These are phyloP conservation scores for Nigrospora osmanthi DNA, from an alignment of 2,329 filamentous ascomycete species.

Conservation along the genomic window DNA sequence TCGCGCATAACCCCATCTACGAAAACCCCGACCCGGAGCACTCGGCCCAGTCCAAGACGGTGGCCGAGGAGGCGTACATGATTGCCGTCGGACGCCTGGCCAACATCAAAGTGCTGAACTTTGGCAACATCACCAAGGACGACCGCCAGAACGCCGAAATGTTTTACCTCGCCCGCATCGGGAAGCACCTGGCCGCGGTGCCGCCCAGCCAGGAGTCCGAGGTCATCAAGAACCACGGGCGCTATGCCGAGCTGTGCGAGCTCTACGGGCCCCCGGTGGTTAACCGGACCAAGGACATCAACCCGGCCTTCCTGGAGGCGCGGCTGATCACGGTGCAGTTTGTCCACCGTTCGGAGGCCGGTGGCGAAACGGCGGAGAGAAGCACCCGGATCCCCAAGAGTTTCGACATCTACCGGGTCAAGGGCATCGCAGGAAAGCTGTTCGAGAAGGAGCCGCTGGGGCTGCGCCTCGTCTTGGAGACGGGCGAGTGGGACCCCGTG, in stretches of 20 bases:
- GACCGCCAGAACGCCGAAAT: slow-evolving; percentile 85
- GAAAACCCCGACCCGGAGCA: slow-evolving; percentile 35
- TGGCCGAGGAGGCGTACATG: slow-evolving; percentile 80
- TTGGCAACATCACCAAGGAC: slow-evolving; percentile 58
- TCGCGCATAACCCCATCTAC: slow-evolving; percentile 83
- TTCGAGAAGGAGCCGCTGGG: slow-evolving; percentile 58
- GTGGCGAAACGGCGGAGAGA: slow-evolving; percentile 15
- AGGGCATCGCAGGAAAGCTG: slow-evolving; percentile 67
- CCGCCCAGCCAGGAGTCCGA: slow-evolving; percentile 41
- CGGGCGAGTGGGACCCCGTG: slow-evolving; percentile 81
- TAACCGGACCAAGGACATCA: slow-evolving; percentile 46
- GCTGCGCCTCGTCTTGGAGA: slow-evolving; percentile 74
- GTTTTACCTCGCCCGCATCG: slow-evolving; percentile 85
- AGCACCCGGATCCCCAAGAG: slow-evolving; percentile 59
- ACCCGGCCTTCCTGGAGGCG: slow-evolving; percentile 77
- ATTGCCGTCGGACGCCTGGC: slow-evolving; percentile 71
- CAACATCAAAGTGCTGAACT: slow-evolving; percentile 63
- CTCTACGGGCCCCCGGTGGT: slow-evolving; percentile 67
- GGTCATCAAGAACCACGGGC: slow-evolving; percentile 58
- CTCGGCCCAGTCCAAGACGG: slow-evolving; percentile 14
- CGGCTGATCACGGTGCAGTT: slow-evolving; percentile 63
- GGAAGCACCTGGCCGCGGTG: slow-evolving; percentile 60
- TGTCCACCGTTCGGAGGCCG: slow-evolving; percentile 10
- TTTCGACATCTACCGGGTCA: slow-evolving; percentile 73
- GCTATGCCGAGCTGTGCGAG: slow-evolving; percentile 67